Evolutionary conservation across 139 green algal genomes (phyloP), one percentile per base, ranked within the genome.

Genomic region (Coelastrella sp.): DNA sequence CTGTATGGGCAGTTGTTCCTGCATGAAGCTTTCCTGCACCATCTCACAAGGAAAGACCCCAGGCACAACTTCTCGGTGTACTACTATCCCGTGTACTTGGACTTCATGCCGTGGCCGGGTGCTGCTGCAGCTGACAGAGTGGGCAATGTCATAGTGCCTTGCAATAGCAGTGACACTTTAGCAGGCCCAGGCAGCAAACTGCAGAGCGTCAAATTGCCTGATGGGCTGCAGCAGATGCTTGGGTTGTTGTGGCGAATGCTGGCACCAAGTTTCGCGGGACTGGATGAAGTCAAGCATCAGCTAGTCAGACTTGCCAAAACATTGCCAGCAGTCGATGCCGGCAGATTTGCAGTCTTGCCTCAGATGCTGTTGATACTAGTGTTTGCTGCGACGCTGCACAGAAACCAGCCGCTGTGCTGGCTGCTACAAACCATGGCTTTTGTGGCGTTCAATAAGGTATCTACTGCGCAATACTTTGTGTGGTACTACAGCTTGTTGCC

Each of bases 381-480:
- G 65, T 54, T 95, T 61, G 80, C 89, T 20, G 32, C 83, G 7
- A 22, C 71, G 0, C 85, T 92, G 23, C 90, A 93, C 61, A 73
- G 66, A 59, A 65, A 92, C 11, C 86, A 73, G 32, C 91, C 86
- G 14, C 74, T 90, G 17, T 86, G 73, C 77, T 93, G 85, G 92
- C 60, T 83, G 65, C 65, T 90, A n/a, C 95, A 98, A 84, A 99
- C 96, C 5, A 90, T 97, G 81, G 93, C 93, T 0, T 98, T 99
- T 86, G 98, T 99, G 3, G 93, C 97, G 0, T 95, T 99, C 88
- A 99, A 99, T 91, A 99, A 99, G 91, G 97, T 97, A 11, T 80
- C 47, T 47, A 99, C 97, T 2, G 96, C 97, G 4, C 98, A 99
- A 93, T 99, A 99, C 93, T 99, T 99, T 96, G 98, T 99, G 4